Evolutionary conservation across 495 filamentous ascomycete genomes (phyloP).

Genomic region (Barbatosphaeria neglecta): DNA sequence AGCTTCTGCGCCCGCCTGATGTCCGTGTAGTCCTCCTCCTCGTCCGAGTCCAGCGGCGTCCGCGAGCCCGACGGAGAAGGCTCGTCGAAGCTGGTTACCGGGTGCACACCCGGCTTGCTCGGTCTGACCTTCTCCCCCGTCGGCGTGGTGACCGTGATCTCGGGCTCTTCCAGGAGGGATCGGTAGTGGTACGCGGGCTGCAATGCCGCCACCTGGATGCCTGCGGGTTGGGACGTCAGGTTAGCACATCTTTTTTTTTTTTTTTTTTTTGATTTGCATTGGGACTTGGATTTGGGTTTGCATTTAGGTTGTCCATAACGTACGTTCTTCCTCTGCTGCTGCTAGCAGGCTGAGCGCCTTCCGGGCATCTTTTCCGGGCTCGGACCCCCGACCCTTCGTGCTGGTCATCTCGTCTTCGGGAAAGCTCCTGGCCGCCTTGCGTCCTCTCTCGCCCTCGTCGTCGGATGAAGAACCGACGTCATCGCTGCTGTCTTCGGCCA

Average conservation of each 20-base stretch:
- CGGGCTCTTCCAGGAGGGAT: slow-evolving; percentile 51
- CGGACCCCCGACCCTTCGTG: slow-evolving; percentile 16
- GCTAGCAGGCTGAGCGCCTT: slow-evolving; percentile 47
- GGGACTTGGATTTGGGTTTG: no score
- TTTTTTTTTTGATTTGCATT: no score
- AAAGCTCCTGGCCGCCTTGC: slow-evolving; percentile 28
- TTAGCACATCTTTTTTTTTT: slow-evolving; percentile 9
- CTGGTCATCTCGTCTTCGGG: slow-evolving; percentile 22
- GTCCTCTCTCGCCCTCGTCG: slow-evolving; percentile 39
- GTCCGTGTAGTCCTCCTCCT: slow-evolving; percentile 72
- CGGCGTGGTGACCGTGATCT: slow-evolving; percentile 52
- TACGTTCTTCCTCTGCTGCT: slow-evolving; percentile 70
- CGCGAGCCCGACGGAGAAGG: slow-evolving; percentile 50
- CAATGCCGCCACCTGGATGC: slow-evolving; percentile 26
- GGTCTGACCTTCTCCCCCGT: slow-evolving; percentile 41
- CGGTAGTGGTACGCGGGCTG: slow-evolving; percentile 27
- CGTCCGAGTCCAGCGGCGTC: slow-evolving; percentile 76
- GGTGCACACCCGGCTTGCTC: slow-evolving; percentile 61
- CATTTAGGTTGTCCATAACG: slow-evolving; percentile 18
- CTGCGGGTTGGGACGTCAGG: slow-evolving; percentile 7
- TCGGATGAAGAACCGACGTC: slow-evolving; percentile 39
- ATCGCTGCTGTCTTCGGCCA: slow-evolving; percentile 41
- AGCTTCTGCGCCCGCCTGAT: slow-evolving; percentile 79
- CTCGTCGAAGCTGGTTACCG: slow-evolving; percentile 66
- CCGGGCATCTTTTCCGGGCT: slow-evolving; percentile 16